A percentile compares a stretch with the other conserved stretches of the same genome.
Evolutionary conservation across 345 rosid genomes (phyloP).

Genomic region (Cardamine chenopodiifolia): DNA sequence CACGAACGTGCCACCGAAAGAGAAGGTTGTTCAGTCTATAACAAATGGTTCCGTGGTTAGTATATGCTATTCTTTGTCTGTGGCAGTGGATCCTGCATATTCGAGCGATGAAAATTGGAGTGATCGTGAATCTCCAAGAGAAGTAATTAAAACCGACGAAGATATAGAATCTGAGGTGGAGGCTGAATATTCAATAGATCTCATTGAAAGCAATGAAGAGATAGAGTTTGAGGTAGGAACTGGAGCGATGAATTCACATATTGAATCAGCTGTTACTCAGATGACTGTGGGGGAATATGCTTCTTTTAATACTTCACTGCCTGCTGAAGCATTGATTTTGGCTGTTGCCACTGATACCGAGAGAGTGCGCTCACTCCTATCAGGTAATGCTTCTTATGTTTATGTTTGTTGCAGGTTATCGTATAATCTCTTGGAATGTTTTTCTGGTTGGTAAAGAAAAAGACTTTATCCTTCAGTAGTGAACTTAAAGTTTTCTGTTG

Average conservation of each 20-base stretch:
- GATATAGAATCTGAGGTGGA: conserved; percentile 72
- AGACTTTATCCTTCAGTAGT: neutral
- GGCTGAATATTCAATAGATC: conserved; percentile 51
- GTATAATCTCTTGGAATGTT: neutral
- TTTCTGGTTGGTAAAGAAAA: neutral
- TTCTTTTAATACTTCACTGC: conserved; percentile 48
- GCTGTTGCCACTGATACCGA: conserved; percentile 62
- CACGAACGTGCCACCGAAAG: conserved; percentile 27
- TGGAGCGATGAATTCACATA: conserved; percentile 62
- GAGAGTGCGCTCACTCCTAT: conserved; percentile 47
- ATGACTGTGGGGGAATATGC: conserved; percentile 89
- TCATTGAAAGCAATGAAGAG: conserved; percentile 78
- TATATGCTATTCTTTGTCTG: conserved; percentile 63
- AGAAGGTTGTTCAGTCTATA: conserved; percentile 41
- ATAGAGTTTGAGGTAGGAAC: conserved; percentile 92
- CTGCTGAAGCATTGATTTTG: conserved; percentile 56
- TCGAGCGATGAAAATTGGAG: conserved; percentile 20
- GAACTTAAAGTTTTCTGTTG: conserved; percentile 2
- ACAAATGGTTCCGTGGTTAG: conserved; percentile 66
- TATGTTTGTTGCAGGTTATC: neutral
- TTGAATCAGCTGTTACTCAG: conserved; percentile 69
- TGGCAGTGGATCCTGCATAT: conserved; percentile 42
- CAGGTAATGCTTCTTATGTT: conserved; percentile 49
- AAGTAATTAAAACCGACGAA: conserved; percentile 61
- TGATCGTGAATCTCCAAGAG: conserved; percentile 46